Base-by-base conservation (phyloP, 345 rosid species). In the Noccaea caerulescens region DNA sequence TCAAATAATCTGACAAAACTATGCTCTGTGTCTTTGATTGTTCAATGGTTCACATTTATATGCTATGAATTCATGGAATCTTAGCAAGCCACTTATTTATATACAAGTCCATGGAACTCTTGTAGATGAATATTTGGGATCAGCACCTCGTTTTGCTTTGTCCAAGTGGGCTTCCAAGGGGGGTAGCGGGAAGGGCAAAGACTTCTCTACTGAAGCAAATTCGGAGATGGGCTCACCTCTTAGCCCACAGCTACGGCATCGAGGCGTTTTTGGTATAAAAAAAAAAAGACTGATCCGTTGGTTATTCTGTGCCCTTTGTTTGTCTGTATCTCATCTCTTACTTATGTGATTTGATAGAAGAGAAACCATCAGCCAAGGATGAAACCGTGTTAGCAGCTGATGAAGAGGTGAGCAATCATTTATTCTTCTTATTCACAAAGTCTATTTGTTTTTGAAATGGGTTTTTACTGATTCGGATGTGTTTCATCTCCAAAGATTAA, bases 81-180 rank as follows among this genome's bases (percentile, higher is more conserved):
- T 27, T 61, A 5, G 30, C 3, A 27, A 27, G 30, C 11, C 51
- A 3, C 13, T 3, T 20, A 18, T 32, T 73, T 66, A 30, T 51
- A 20, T 58, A 55, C 3, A 53, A 36, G 16, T 16, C 12, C 51
- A 6, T 63, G 67, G 9, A 69, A 70, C 3, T 68, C 52, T 53
- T 70, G 64, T 69, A 82, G 90, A 52, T 52, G 88, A 79, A 46
- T 83, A 82, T 46, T 38, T 61, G 66, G 79, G 71, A 60, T 25
- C 72, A 13, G 82, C 78, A 43, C 93, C 86, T 11, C 79, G 53
- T 61, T 91, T 91, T 71, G 65, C 57, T 67, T 80, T 94, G 76
- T 72, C 83, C 33, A 91, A 86, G 77, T 94, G 96, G 99, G 91
- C 68, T 33, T 80, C 88, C 2, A 71, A 75, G n/a, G 77, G 63